Conservation (phyloP, 208 protist species). For the Trypanosoma melophagium region DNA sequence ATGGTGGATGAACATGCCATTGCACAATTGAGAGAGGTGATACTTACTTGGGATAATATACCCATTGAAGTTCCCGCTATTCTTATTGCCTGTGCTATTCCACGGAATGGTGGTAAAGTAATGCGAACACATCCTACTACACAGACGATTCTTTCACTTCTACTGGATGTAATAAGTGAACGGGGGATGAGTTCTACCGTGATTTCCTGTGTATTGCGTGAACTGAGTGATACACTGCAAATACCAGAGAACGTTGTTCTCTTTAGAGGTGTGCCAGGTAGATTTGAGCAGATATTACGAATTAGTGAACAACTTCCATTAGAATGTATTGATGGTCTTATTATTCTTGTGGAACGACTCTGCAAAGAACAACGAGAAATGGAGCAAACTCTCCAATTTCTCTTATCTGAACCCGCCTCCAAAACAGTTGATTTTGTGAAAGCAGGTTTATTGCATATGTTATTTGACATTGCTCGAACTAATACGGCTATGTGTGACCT, state of each 20-base stretch:
- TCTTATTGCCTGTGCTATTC: slow-evolving; percentile 63
- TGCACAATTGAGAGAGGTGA: slow-evolving; percentile 38
- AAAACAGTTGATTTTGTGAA: slow-evolving; percentile 56
- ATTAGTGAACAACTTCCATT: slow-evolving; percentile 54
- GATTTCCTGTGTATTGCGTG: slow-evolving; percentile 69
- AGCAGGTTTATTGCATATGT: slow-evolving; percentile 80
- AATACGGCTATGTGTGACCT: slow-evolving; percentile 66
- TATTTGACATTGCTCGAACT: slow-evolving; percentile 83
- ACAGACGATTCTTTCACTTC: slow-evolving; percentile 58
- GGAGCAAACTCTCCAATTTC: slow-evolving; percentile 60
- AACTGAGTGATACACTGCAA: slow-evolving; percentile 77
- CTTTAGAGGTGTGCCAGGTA: slow-evolving; percentile 51
- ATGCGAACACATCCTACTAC: slow-evolving; percentile 68
- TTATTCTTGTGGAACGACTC: slow-evolving; percentile 84
- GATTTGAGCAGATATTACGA: slow-evolving; percentile 59
- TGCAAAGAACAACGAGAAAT: slow-evolving; percentile 70
- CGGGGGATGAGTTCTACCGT: background rate
- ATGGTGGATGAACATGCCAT: slow-evolving; percentile 42
- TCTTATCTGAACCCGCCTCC: slow-evolving; percentile 32
- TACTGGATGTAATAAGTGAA: slow-evolving; percentile 56
- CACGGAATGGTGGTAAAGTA: slow-evolving; percentile 42
- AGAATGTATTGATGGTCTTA: slow-evolving; percentile 73
- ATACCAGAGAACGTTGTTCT: slow-evolving; percentile 62
- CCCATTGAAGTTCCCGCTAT: slow-evolving; percentile 58
- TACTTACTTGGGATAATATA: slow-evolving; percentile 56